Base-by-base conservation (phyloP, 169 alveolate genomes). In the Eimeria praecox region DNA sequence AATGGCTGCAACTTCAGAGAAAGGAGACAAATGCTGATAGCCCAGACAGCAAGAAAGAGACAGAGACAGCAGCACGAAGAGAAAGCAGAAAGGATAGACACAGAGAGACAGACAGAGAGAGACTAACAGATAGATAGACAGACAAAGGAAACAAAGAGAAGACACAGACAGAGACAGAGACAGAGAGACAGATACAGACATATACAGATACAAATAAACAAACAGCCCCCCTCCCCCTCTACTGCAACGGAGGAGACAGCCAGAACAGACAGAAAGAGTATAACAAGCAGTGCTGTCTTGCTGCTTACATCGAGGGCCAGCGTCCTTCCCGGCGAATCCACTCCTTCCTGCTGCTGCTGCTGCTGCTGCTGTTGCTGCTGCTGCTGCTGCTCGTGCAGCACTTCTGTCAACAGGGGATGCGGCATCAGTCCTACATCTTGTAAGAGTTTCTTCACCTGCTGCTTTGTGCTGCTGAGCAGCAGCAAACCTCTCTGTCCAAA, bases 381-480 rank as follows among this genome's bases (percentile, higher is more conserved):
- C 44, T 73, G 85, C 44, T 33, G 44, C 85, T 73, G 85, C 44
- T 73, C n/a, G n/a, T n/a, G n/a, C n/a, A n/a, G 54, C 52, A 8
- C 52, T 38, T 73, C 33, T 30, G 62, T 77, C 49, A 77, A 59
- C 14, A 77, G 62, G 59, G 87, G 87, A 44, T 77, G 87, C 12
- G 59, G 64, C 59, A 42, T 59, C 87, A 77, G 87, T 16, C 87
- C 87, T 30, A 77, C 59, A 35, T 77, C 62, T 33, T 77, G 87
- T 24, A 77, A n/a, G 54, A 40, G 59, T 46, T n/a, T 40, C 20
- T 9, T 38, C 62, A 16, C 35, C 5, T 38, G 64, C 14, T 77
- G 87, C 54, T 77, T 77, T 16, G 87, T 77, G 87, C 87, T 77
- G 4, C 87, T 27, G 64, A 77, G 87, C 64, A 77, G 87, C 59